Percentiles rank a stretch among this genome's conserved stretches.
Conservation (phyloP, 257 asterid genomes). For the Leptodermis oblonga region DNA sequence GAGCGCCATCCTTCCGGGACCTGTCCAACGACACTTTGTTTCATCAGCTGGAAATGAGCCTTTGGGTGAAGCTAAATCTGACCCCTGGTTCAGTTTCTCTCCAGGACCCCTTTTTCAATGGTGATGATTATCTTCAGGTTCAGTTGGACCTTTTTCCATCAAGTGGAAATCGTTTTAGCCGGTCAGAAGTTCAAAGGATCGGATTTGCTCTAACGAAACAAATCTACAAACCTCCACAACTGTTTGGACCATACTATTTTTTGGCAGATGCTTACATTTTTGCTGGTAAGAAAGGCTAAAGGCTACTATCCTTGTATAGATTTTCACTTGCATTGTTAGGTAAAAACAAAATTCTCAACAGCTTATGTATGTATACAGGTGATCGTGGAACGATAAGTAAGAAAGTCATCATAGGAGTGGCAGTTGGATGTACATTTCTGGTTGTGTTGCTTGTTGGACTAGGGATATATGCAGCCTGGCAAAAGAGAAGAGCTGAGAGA, state of each 20-base stretch:
- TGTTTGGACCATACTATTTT: slow-evolving; percentile 89
- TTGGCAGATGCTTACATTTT: slow-evolving; percentile 67
- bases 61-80: slow-evolving; percentile 74
- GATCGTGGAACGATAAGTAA: slow-evolving; percentile 43
- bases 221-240: slow-evolving; percentile 85
- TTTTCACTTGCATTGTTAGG: not conserved
- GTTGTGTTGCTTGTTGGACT: slow-evolving; percentile 58
- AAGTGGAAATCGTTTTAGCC: slow-evolving; percentile 50
- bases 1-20: slow-evolving; percentile 88
- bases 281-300: slow-evolving; percentile 37
- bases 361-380: slow-evolving; percentile 37
- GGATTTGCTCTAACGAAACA: slow-evolving; percentile 83
- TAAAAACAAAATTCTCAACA: not conserved
- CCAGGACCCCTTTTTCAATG: slow-evolving; percentile 77
- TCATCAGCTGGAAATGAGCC: slow-evolving; percentile 83
- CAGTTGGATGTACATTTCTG: slow-evolving; percentile 60
- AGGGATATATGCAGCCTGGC: slow-evolving; percentile 62
- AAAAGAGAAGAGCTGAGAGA: slow-evolving; percentile 80
- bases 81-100: slow-evolving; percentile 78
- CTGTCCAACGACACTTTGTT: slow-evolving; percentile 65
- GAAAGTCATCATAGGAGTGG: slow-evolving; percentile 55
- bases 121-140: slow-evolving; percentile 83
- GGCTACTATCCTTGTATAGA: not conserved
- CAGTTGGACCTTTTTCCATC: slow-evolving; percentile 79
- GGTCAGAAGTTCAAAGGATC: slow-evolving; percentile 69